Conservation (phyloP, 1,139 yeast genomes). For the Saccharomyces hybrid region DNA sequence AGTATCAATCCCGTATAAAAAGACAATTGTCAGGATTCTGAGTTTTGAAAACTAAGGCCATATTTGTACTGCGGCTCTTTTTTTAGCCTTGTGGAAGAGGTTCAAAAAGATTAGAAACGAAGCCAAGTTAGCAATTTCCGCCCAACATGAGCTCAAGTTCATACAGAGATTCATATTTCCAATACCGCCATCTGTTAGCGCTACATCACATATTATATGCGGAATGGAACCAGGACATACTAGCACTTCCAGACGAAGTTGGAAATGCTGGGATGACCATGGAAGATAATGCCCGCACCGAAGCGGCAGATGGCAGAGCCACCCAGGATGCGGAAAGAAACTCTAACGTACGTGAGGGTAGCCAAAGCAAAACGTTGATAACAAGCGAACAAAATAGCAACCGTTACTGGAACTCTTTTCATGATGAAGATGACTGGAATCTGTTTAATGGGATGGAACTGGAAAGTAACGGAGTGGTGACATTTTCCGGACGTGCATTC, state of each 20-base stretch:
- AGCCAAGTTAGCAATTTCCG: background rate
- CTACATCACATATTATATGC: constrained; percentile 21
- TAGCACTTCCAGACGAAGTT: constrained; percentile 21
- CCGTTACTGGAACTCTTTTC: constrained; percentile 24
- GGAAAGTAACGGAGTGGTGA: constrained; percentile 17
- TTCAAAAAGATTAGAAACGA: background rate
- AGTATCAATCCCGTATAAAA: background rate
- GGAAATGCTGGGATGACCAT: background rate
- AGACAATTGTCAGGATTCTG: background rate
- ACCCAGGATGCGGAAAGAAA: background rate
- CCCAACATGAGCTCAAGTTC: constrained; percentile 6
- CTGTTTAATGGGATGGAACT: constrained; percentile 18
- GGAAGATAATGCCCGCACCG: constrained; percentile 5
- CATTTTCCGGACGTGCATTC: constrained; percentile 4
- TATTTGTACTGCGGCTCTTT: background rate
- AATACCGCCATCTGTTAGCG: constrained; percentile 14
- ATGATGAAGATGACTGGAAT: constrained; percentile 26
- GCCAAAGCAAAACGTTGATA: background rate
- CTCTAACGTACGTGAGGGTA: background rate
- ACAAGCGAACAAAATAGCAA: background rate
- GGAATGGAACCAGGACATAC: constrained; percentile 25
- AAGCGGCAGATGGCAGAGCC: constrained; percentile 8
- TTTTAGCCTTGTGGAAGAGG: background rate
- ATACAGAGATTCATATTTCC: constrained; percentile 19
- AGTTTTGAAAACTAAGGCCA: too few species aligned